Evolutionary conservation across 129 eudicot genomes (phyloP), one percentile per base, ranked within the genome.

Genomic region (Mikania micrantha): DNA sequence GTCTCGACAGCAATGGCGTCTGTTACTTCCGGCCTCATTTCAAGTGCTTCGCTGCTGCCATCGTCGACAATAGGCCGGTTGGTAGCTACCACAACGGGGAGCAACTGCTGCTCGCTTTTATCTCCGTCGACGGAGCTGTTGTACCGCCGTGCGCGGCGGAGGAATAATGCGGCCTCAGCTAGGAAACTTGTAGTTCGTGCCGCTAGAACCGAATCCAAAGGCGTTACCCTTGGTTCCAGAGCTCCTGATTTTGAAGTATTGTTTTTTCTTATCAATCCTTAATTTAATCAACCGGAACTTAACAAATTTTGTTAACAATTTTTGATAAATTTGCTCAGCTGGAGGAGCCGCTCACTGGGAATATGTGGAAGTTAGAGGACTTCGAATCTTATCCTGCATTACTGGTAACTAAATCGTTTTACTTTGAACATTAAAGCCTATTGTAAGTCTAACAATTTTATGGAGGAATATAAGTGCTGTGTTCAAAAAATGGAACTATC

Each of bases 261-360:
- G 3, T 3, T 9, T 19, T 42, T 36, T 11, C 15, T 6, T n/a
- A 8, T 10, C 17, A 3, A 3, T 31, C 3, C 20, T 50, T 2
- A 5, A 17, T 57, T 25, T 25, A 59, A 19, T 71, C 68, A 21
- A 17, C n/a, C 68, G n/a, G 41, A 13, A 48, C 44, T 9, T 4
- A 20, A 9, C 38, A 24, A 27, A n/a, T n/a, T n/a, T n/a, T n/a
- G 27, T 27, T 28, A 3, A 8, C 31, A 7, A n/a, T 17, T 7
- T 7, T 10, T 53, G 1, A 5, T 53, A 21, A 48, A 75, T 8
- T 42, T 74, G 10, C 47, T 72, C 69, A 93, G 99, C 87, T 93
- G 64, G 73, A 84, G 56, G 99, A 93, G 80, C 99, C 99, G 9
- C 85, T 86, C 35, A 89, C 96, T 0, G 95, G 99, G 47, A 86